Evolutionary conservation across 306 rosid species (phyloP).

Genomic region (Prunus mume): DNA sequence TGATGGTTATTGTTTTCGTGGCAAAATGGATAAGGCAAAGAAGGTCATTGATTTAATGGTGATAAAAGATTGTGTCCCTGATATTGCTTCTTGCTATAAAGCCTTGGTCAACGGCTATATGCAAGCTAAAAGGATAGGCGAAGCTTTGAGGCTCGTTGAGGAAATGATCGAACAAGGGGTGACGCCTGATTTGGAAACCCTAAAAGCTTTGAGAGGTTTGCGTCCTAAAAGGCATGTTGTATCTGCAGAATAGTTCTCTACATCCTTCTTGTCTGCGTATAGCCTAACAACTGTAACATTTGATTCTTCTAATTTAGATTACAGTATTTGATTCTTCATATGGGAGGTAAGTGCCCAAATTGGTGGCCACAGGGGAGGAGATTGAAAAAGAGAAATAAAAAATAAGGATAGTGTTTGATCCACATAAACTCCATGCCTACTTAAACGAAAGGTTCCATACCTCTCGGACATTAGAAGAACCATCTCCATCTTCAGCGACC

Average conservation of each 20-base stretch:
- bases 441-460: constrained; percentile 81
- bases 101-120: constrained; percentile 33
- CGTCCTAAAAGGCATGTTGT: no score
- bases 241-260: not conserved
- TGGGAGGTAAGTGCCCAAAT: not conserved
- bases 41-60: constrained; percentile 25
- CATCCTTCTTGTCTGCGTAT: not conserved
- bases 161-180: no score
- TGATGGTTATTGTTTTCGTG: constrained; percentile 30
- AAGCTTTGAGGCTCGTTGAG: no score
- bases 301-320: not conserved
- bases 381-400: no score
- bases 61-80: constrained; percentile 25
- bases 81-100: constrained; percentile 29
- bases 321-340: not conserved
- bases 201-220: no score
- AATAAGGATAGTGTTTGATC: not conserved
- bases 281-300: not conserved
- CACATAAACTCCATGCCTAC: constrained; percentile 28
- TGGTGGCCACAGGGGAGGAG: no score
- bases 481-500: constrained; percentile 86
- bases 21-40: constrained; percentile 34
- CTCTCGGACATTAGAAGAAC: constrained; percentile 89
- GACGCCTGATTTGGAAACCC: no score
- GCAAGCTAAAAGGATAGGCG: no score